A percentile compares a stretch with the other conserved stretches of the same genome.
phyloP scores from a whole-genome alignment of 495 filamentous ascomycete species.

The Talaromyces proteolyticus region DNA sequence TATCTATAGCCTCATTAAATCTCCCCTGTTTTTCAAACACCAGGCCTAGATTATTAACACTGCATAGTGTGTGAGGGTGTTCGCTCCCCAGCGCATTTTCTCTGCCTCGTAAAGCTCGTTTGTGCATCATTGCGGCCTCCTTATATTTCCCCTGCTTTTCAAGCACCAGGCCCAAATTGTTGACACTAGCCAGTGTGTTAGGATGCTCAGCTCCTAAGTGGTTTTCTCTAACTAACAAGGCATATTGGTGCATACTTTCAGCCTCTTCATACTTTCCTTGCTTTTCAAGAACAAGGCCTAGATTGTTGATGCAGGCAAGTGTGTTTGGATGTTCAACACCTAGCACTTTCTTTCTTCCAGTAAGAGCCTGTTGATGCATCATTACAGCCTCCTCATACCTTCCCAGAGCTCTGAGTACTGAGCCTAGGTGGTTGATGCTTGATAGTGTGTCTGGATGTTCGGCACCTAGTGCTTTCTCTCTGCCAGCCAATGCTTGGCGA shows the following conservation, averaged over 20 bases:
- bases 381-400: constrained; percentile 24
- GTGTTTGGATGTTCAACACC: constrained; percentile 31
- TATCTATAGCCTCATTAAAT: constrained; percentile 21
- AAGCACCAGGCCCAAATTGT: constrained; percentile 18
- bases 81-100: constrained; percentile 24
- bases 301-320: constrained; percentile 18
- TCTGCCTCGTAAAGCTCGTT: constrained; percentile 10
- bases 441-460: constrained; percentile 34
- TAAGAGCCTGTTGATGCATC: constrained; percentile 12
- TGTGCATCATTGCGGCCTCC: constrained; percentile 22
- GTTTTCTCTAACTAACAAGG: constrained; percentile 14
- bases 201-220: constrained; percentile 25
- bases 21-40: constrained; percentile 14
- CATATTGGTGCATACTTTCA: constrained; percentile 16
- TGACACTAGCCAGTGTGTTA: constrained; percentile 18
- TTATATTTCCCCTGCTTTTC: constrained; percentile 18
- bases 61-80: constrained; percentile 33
- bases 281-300: constrained; percentile 12
- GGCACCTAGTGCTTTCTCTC: too few relatives aligned
- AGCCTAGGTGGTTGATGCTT: constrained; percentile 26
- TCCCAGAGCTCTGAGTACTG: constrained; percentile 10
- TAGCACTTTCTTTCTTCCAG: constrained; percentile 19
- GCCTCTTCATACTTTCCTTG: constrained; percentile 27
- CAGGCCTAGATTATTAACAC: constrained; percentile 24
- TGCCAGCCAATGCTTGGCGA: too few relatives aligned